Evolutionary conservation across 495 filamentous ascomycete genomes (phyloP), one percentile per base, ranked within the genome.

Genomic region (Lasiosphaeris hirsuta): DNA sequence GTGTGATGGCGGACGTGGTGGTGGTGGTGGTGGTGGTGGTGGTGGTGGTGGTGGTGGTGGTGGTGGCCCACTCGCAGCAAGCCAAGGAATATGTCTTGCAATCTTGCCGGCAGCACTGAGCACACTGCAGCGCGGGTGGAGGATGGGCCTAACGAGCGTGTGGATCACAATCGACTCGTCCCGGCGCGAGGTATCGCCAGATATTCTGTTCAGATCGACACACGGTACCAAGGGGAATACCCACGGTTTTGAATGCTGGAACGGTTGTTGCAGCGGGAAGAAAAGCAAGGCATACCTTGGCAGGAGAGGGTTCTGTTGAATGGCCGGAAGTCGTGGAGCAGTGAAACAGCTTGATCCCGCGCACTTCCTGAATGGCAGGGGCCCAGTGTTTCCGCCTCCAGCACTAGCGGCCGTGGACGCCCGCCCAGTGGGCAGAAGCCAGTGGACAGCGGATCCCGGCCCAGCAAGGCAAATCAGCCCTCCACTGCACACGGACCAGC

Each of bases 281-380:
- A 38, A 57, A 57, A 57, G 46, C 55, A 57, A 50, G 45, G 55
- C 19, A 57, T 45, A 45, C 43, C 54, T 56, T 56, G 54, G 54
- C 54, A 53, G 54, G 54, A 46, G 41, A 49, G 54, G 44, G 30
- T 51, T 57, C 30, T 30, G 23, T 30, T 30, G 23, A 33, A 50
- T 35, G 46, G 11, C 7, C 35, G 53, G 33, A 23, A 33, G 51
- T 39, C 17, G 15, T 14, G 51, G 42, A 23, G 43, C 51, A 30
- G 38, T 53, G 51, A 42, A 53, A 53, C 49, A 35, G 36, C 46
- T 19, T 37, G 51, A 41, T 23, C 38, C 51, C 23, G 18, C 18
- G 8, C 37, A 34, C 9, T 2, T 30, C 23, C 23, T 30, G 45
- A 46, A 14, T 14, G 17, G 13, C 11, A 46, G 43, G 43, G 13